phyloP scores from a whole-genome alignment of 2,329 filamentous ascomycete species.

The Paecilomyces dactylethromorphus region DNA sequence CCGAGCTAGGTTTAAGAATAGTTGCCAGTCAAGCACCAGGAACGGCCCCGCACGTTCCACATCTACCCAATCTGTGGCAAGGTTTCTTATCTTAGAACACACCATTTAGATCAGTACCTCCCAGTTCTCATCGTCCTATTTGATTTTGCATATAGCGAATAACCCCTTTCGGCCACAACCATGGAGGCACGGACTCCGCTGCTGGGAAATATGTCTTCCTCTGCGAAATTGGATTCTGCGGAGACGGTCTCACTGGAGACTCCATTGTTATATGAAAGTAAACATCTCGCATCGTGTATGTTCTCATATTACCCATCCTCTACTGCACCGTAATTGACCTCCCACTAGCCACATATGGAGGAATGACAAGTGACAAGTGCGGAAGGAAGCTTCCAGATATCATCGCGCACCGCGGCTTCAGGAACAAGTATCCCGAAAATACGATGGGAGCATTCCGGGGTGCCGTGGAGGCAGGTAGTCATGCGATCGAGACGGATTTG shows the following conservation, averaged over 20 bases:
- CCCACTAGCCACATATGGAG: not conserved
- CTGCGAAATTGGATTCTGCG: not conserved
- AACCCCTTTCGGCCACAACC: not conserved
- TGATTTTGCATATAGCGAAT: not conserved
- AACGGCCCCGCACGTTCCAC: not conserved
- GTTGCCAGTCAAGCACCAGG: not conserved
- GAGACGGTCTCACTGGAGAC: not conserved
- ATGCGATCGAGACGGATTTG: conserved; percentile 83
- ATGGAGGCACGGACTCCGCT: not conserved
- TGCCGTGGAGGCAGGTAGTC: conserved; percentile 65
- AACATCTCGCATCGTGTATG: not conserved
- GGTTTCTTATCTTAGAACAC: not conserved
- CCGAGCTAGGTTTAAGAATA: not conserved
- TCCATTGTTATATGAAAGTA: not conserved
- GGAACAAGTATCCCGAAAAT: conserved; percentile 75
- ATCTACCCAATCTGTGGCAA: not conserved
- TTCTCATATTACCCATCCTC: not conserved
- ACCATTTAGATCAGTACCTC: not conserved
- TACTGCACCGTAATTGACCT: not conserved
- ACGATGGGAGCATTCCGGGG: conserved; percentile 70
- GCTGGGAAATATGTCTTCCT: not conserved
- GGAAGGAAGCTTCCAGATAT: conserved; percentile 22
- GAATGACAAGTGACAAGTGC: not conserved
- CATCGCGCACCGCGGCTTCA: conserved; percentile 46
- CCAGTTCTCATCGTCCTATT: not conserved